phyloP scores from a whole-genome alignment of 2,329 filamentous ascomycete species.

The Arachnomyces sp. region DNA sequence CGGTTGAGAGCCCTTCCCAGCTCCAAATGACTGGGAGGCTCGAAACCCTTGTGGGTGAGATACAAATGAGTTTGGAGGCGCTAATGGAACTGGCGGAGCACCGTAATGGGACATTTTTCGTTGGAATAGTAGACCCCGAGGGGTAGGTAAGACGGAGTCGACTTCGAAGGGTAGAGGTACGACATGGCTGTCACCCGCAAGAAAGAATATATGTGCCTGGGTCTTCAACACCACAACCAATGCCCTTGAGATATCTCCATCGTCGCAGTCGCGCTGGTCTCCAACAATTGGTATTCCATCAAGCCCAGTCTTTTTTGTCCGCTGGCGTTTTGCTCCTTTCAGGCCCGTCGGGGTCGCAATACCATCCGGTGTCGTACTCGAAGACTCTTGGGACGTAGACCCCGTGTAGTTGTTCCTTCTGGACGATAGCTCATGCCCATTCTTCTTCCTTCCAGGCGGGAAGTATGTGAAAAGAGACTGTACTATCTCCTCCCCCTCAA shows the following conservation, averaged over 20 bases:
- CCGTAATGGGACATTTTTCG: slow-evolving; percentile 52
- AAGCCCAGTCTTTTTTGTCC: slow-evolving; percentile 7
- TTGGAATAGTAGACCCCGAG: slow-evolving; percentile 77
- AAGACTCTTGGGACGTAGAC: background rate
- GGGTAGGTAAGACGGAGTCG: slow-evolving; percentile 73
- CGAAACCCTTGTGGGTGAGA: slow-evolving; percentile 45
- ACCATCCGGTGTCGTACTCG: background rate
- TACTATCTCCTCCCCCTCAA: slow-evolving; percentile 77
- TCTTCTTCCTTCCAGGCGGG: slow-evolving; percentile 36
- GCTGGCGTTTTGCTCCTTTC: slow-evolving; percentile 10
- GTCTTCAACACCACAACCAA: slow-evolving; percentile 86
- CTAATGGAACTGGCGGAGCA: slow-evolving; percentile 33
- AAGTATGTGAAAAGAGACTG: slow-evolving; percentile 84
- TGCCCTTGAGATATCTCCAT: slow-evolving; percentile 45
- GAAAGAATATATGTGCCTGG: slow-evolving; percentile 87
- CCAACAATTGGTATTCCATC: slow-evolving; percentile 8
- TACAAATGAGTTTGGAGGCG: slow-evolving; percentile 75
- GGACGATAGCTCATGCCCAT: slow-evolving; percentile 8
- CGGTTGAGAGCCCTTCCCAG: slow-evolving; percentile 34
- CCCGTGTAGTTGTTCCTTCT: background rate
- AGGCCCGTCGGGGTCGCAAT: background rate
- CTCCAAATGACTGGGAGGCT: slow-evolving; percentile 26
- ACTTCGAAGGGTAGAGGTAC: slow-evolving; percentile 93
- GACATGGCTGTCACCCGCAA: slow-evolving; percentile 78
- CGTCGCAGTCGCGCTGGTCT: slow-evolving; percentile 27